These are phyloP conservation scores for Stemphylium beticola DNA, from an alignment of 2,329 filamentous ascomycete species.

Conservation along the genomic window DNA sequence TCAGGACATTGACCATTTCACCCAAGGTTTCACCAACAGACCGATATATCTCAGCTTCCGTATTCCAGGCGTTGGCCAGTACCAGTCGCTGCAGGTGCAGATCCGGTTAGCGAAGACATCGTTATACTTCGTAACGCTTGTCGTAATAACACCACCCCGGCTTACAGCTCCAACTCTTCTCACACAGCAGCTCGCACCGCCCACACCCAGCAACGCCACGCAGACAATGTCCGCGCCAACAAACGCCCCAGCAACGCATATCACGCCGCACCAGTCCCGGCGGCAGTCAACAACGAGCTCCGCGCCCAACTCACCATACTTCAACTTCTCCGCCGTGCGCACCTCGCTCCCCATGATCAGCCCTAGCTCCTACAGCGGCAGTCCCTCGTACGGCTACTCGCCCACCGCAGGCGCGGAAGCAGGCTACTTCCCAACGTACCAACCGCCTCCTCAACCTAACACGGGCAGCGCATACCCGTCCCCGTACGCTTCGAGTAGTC, in stretches of 20 bases:
- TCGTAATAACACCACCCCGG: slow-evolving; percentile 39
- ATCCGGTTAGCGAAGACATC: slow-evolving; percentile 52
- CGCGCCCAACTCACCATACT: slow-evolving; percentile 44
- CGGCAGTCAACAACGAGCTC: slow-evolving; percentile 43
- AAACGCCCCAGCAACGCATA: slow-evolving; percentile 32
- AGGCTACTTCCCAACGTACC: slow-evolving; percentile 42
- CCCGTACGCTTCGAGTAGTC: slow-evolving; percentile 34
- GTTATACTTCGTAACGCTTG: slow-evolving; percentile 55
- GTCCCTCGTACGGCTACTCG: slow-evolving; percentile 45
- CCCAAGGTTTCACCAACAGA: slow-evolving; percentile 52
- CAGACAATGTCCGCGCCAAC: slow-evolving; percentile 40
- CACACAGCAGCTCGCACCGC: slow-evolving; percentile 44
- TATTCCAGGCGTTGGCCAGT: slow-evolving; percentile 37
- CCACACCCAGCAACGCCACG: slow-evolving; percentile 34
- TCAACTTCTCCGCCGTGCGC: slow-evolving; percentile 42
- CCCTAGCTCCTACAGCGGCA: slow-evolving; percentile 43
- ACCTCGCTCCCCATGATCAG: slow-evolving; percentile 45
- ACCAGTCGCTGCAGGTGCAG: slow-evolving; percentile 45
- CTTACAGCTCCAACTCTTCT: slow-evolving; percentile 37
- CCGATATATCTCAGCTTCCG: slow-evolving; percentile 51
- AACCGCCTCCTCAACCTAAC: slow-evolving; percentile 34
- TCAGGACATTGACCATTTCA: slow-evolving; percentile 53
- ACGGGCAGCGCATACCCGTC: slow-evolving; percentile 32
- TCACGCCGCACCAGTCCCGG: slow-evolving; percentile 35
- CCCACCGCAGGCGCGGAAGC: slow-evolving; percentile 41